Evolutionary conservation across 345 rosid genomes (phyloP), one percentile per base, ranked within the genome.

Genomic region (Cardiospermum halicacabum): DNA sequence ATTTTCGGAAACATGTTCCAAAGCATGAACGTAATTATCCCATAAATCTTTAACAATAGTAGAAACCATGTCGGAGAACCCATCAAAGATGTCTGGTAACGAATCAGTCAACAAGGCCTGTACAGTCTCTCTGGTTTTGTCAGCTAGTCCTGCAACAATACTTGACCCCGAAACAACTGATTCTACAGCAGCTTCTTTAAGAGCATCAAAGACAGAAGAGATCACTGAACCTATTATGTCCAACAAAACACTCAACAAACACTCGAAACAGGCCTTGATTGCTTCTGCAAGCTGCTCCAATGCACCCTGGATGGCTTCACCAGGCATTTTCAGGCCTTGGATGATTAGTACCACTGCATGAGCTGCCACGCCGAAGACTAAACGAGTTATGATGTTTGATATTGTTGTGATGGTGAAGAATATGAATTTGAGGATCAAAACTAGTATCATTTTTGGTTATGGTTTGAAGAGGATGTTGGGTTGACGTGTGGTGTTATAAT

Each of bases 1-100:
- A 28, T 83, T 75, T 71, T 69, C 75, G 19, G 68, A 55, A 43
- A 81, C 69, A 63, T 72, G 68, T 3, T 51, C 79, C 6, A 79
- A 6, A 34, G 80, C 88, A 11, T 77, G 72, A 50, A 25, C 32
- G 65, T 16, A 79, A 28, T 72, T 74, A 15, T 67, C 71, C 78
- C 73, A 81, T 36, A 81, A 54, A 70, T 74, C 72, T 18, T 55
- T 28, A 8, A 72, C 60, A 34, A 77, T 30, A 6, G 56, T 62
- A 1, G 72, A 59, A 39, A 74, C 32, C 80, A 71, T 66, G 27
- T 83, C 83, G 15, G 56, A 26, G n/a, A 83, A 53, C 24, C 59
- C 74, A 18, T 54, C 65, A 7, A 64, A 61, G n/a, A 79, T 59
- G 66, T 85, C 80, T 3, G 77, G 74, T 32, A 59, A 12, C 26